Base-by-base conservation (phyloP, 2,329 filamentous ascomycete species). In the Trichoderma breve region DNA sequence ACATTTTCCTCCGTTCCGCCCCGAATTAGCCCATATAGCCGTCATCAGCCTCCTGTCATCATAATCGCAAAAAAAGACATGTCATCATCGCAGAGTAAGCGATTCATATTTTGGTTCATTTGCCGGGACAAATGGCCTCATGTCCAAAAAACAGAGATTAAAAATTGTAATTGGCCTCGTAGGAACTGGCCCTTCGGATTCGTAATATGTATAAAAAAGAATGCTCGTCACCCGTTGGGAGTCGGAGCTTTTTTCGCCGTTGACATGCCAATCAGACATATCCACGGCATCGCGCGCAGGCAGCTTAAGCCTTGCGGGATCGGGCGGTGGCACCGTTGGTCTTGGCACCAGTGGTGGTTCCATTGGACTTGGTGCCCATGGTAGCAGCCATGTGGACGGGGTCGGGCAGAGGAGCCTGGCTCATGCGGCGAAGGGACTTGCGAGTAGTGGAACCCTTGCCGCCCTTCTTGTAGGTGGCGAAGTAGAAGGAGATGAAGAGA, bases 401-500 rank as follows among this genome's bases (percentile, higher is more conserved):
- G 81, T 97, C 94, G 77, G 95, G 93, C 66, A 96, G 86, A 76
- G 88, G 87, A 67, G 88, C 88, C 81, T 90, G 87, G 77, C 86
- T 88, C 88, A 90, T 90, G 76, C 88, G 87, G 74, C 89, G 88
- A 74, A 91, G 86, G 51, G 88, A 87, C 87, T 95, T 96, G 83
- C 93, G 95, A 79, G 93, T 93, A 77, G 91, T 94, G 78, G 88
- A 87, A 73, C 87, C 89, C 87, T 94, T 95, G 82, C 90, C 89
- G 74, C 92, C 91, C 87, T 94, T 95, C 86, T 92, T 93, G 87
- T 99, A 99, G 74, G 95, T 99, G 76, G 94, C 94, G 77, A 97
- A 88, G 89, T 98, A 99, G 91, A 99, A 99, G 66, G 92, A 95
- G 85, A 99, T 97, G 90, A 99, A 99, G 76, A 99, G 93, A 75